Percentiles rank a stretch among this genome's conserved stretches.
Conservation (phyloP, 2,329 filamentous ascomycete species). For the Penicillium janthinellum region DNA sequence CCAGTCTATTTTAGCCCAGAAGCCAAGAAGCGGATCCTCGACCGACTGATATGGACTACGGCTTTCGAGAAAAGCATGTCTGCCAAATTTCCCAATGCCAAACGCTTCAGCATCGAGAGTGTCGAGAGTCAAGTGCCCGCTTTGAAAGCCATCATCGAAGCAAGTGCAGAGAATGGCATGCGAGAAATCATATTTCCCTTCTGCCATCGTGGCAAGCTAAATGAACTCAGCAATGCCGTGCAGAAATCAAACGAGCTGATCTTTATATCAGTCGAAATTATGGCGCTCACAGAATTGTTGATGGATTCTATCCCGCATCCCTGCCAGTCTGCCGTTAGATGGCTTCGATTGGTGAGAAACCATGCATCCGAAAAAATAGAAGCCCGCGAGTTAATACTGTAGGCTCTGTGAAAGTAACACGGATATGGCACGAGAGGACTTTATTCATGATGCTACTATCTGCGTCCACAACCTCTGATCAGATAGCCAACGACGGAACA, state of each 20-base stretch:
- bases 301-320: too few species aligned
- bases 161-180: conserved; percentile 94
- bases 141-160: conserved; percentile 98
- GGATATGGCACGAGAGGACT: too few species aligned
- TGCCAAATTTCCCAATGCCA: conserved; percentile 98
- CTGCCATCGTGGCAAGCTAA: conserved; percentile 96
- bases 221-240: conserved; percentile 95
- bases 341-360: too few species aligned
- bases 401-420: too few species aligned
- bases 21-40: conserved; percentile 94
- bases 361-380: too few species aligned
- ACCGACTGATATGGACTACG: conserved; percentile 95
- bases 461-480: too few species aligned
- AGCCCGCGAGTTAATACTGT: too few species aligned
- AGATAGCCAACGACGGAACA: too few species aligned
- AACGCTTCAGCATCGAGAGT: conserved; percentile 96
- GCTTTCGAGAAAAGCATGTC: conserved; percentile 93
- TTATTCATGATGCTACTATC: too few species aligned
- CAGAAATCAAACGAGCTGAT: conserved; percentile 98
- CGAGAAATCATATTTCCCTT: conserved; percentile 99
- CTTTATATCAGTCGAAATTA: conserved; percentile 58
- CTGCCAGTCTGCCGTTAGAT: too few species aligned
- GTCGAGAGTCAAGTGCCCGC: conserved; percentile 94
- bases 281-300: too few species aligned
- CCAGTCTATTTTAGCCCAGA: conserved; percentile 96